phyloP scores from a whole-genome alignment of 352 stramenopile species.

The Pythium utonaiense region DNA sequence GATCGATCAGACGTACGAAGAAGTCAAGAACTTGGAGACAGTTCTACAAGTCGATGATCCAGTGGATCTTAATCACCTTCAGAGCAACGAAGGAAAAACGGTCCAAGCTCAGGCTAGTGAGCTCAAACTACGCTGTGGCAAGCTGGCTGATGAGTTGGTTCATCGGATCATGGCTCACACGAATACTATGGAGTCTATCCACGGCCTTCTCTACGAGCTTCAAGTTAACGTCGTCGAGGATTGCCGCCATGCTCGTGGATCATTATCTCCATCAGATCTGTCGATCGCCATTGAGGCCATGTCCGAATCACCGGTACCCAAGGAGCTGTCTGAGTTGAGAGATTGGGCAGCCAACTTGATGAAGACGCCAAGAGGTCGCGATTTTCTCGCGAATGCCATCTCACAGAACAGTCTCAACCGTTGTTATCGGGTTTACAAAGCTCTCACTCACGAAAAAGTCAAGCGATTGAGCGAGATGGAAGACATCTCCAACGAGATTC shows the following conservation, averaged over 20 bases:
- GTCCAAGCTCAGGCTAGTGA: slow-evolving; percentile 59
- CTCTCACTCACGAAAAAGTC: slow-evolving; percentile 58
- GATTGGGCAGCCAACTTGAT: not conserved
- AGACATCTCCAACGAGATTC: slow-evolving; percentile 37
- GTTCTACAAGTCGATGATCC: slow-evolving; percentile 35
- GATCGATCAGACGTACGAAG: slow-evolving; percentile 24
- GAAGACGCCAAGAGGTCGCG: not conserved
- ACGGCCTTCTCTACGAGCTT: slow-evolving; percentile 34
- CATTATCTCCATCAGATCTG: slow-evolving; percentile 24
- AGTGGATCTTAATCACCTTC: slow-evolving; percentile 37
- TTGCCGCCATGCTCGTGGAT: slow-evolving; percentile 38
- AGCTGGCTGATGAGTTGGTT: slow-evolving; percentile 42
- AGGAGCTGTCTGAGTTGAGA: not conserved
- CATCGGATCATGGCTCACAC: slow-evolving; percentile 36
- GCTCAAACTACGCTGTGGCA: slow-evolving; percentile 25
- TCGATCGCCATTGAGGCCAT: slow-evolving; percentile 5
- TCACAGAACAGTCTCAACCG: slow-evolving; percentile 24
- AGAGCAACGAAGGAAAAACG: slow-evolving; percentile 30
- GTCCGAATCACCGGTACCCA: slow-evolving; percentile 4
- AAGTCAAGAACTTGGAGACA: slow-evolving; percentile 44
- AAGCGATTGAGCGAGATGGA: slow-evolving; percentile 55
- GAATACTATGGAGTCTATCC: slow-evolving; percentile 32
- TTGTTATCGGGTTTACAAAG: slow-evolving; percentile 40
- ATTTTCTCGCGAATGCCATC: not conserved
- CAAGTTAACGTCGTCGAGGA: slow-evolving; percentile 34